Evolutionary conservation across 2,329 filamentous ascomycete species (phyloP), one percentile per base, ranked within the genome.

Genomic region (Trichoderma atroviride): DNA sequence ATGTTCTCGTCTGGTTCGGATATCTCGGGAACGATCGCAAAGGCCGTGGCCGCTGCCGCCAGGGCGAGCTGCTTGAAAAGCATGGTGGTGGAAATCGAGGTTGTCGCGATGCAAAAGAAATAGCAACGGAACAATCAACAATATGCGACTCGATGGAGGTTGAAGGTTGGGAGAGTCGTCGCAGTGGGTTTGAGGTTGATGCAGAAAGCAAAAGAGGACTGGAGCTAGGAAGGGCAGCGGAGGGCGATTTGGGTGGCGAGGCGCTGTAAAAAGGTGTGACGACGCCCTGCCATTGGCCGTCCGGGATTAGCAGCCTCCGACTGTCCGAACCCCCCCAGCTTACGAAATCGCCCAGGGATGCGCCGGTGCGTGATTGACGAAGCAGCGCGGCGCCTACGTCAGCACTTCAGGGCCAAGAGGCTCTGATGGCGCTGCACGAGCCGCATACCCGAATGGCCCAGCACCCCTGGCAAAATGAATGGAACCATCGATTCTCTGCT

Each of bases 21-120:
- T 68, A 84, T 76, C 74, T 83, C 79, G 69, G 88, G 85, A 40
- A 87, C 82, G 66, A 90, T 74, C 70, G 90, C 80, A 74, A 89
- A 83, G 69, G 87, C 85, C 31, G 78, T 75, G 43, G 79, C 76
- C 53, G 78, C 70, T 31, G 78, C 78, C 69, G 77, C 79, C 27
- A 81, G 70, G 59, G 74, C 73, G 50, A 81, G 75, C 53, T 73
- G 75, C 71, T 75, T 76, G 57, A 79, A 71, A 64, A 79, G 73
- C 80, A 81, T 80, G 63, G 61, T 71, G 73, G 24, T 40, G 31
- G 13, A 5, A 37, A 33, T 65, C 52, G 24, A 14, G 10, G 24
- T 6, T 43, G 16, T 43, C 16, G 40, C 40, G 40, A 43, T 43
- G 40, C 40, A 43, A 19, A 47, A 22, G 33, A 22, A 24, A 43